Base-by-base conservation (phyloP, 1,139 yeast species). In the Candida freyschussii region DNA sequence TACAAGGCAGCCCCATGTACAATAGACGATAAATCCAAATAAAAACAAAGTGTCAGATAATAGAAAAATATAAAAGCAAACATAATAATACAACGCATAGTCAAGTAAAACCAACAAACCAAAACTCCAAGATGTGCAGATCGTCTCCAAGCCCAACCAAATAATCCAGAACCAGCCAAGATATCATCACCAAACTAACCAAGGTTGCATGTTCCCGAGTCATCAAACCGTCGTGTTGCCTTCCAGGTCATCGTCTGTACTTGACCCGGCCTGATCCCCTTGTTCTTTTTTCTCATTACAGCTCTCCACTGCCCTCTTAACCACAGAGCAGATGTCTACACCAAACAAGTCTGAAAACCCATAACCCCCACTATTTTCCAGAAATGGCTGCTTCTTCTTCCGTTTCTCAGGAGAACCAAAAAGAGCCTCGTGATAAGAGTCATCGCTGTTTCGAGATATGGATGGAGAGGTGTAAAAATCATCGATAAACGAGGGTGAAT, bases 401-500 rank as follows among this genome's bases (percentile, higher is more conserved):
- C 14, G 21, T 17, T 36, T 46, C 21, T 45, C 49, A 12, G 58
- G 58, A 4, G 58, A 53, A 6, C 55, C 56, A 36, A 40, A 50
- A 7, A 48, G 55, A 7, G 63, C 62, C 41, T 62, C 61, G 24
- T 74, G 65, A 62, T 66, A 67, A 44, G 76, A 82, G 44, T 75
- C 81, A 41, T 74, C 79, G 43, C 67, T 65, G 23, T 52, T 45
- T 34, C 60, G 50, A 10, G 64, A 49, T 20, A 62, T 48, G 16
- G 67, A 59, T 3, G 85, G 84, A 16, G 81, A 74, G 32, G 74
- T 71, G 48, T 76, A 76, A 48, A 78, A 78, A 46, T 78, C 85
- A 43, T 78, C 85, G 41, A 77, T 60, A 47, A 74, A 75, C 6
- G 78, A 69, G 4, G 85, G 85, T 14, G 83, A 75, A 47, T 75